phyloP scores from a whole-genome alignment of 768 basidiomycete genomes.

The Suillus tomentosus region DNA sequence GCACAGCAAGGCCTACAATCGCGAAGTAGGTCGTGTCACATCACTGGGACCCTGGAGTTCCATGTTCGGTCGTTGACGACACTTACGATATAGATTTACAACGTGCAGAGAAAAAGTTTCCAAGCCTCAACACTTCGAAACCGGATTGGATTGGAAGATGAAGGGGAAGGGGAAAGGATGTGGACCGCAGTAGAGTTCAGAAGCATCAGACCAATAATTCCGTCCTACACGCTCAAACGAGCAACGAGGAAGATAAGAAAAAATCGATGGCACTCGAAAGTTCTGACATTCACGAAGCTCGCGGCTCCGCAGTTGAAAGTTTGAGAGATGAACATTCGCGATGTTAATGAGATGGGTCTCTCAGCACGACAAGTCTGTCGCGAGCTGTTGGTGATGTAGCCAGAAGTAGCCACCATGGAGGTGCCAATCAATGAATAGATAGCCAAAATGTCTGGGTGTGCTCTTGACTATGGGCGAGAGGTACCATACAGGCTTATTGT shows the following conservation, averaged over 20 bases:
- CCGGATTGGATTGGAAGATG: background rate
- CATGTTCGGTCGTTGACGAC: too few relatives aligned
- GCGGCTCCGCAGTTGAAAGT: background rate
- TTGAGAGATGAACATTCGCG: background rate
- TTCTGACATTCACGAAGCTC: background rate
- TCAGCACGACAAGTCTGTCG: background rate
- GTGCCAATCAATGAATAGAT: background rate
- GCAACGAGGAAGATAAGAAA: background rate
- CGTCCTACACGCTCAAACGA: too few relatives aligned
- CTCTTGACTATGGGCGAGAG: background rate
- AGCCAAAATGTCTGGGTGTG: background rate
- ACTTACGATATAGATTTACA: too few relatives aligned
- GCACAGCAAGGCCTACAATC: too few relatives aligned
- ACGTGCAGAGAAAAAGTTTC: too few relatives aligned
- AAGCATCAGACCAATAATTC: background rate
- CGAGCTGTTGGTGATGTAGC: background rate
- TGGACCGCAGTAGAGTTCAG: background rate
- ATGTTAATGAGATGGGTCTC: background rate
- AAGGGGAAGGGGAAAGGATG: background rate
- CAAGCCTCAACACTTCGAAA: background rate
- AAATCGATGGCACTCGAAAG: background rate
- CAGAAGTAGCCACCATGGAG: background rate
- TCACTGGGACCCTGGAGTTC: too few relatives aligned
- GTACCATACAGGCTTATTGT: background rate
- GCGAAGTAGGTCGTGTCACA: too few relatives aligned